phyloP scores from a whole-genome alignment of 768 basidiomycete species.

The Rubroboletus pulcherrimus region DNA sequence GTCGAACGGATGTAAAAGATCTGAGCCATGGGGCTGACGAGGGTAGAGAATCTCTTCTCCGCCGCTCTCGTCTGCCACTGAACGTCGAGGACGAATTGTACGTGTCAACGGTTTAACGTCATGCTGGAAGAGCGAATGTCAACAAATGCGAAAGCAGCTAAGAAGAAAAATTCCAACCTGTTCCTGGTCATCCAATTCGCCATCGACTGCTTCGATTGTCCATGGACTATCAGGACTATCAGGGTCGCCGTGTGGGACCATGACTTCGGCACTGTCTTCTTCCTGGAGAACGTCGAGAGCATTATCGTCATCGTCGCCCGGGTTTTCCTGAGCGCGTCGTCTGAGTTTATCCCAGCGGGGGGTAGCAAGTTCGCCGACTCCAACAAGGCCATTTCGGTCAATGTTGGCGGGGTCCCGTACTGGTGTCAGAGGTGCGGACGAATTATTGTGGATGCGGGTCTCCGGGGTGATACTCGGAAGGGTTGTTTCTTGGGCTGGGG shows the following conservation, averaged over 20 bases:
- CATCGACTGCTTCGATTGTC: slow-evolving; percentile 86
- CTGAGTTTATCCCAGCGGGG: slow-evolving; percentile 80
- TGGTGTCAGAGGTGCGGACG: slow-evolving; percentile 67
- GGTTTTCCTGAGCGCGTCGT: slow-evolving; percentile 34
- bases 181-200: slow-evolving; percentile 67
- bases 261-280: slow-evolving; percentile 30
- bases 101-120: slow-evolving; percentile 45
- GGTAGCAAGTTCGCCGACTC: slow-evolving; percentile 95
- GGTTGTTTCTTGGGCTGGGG: slow-evolving; percentile 42
- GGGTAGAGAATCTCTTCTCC: slow-evolving; percentile 90
- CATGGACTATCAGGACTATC: slow-evolving; percentile 74
- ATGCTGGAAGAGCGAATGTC: slow-evolving; percentile 30
- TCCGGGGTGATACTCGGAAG: slow-evolving; percentile 61
- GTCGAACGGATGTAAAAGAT: slow-evolving; percentile 31
- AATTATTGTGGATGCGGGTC: slow-evolving; percentile 45
- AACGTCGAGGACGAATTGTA: slow-evolving; percentile 55
- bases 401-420: slow-evolving; percentile 73
- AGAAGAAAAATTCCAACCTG: slow-evolving; percentile 43
- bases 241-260: slow-evolving; percentile 39
- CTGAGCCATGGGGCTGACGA: slow-evolving; percentile 44
- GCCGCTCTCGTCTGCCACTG: slow-evolving; percentile 78
- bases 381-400: slow-evolving; percentile 84
- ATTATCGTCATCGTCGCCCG: slow-evolving; percentile 40
- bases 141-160: background rate
- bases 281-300: slow-evolving; percentile 30